Percentiles rank a stretch among this genome's conserved stretches.
phyloP scores from a whole-genome alignment of 768 basidiomycete species.

The Leccinum imitatum region DNA sequence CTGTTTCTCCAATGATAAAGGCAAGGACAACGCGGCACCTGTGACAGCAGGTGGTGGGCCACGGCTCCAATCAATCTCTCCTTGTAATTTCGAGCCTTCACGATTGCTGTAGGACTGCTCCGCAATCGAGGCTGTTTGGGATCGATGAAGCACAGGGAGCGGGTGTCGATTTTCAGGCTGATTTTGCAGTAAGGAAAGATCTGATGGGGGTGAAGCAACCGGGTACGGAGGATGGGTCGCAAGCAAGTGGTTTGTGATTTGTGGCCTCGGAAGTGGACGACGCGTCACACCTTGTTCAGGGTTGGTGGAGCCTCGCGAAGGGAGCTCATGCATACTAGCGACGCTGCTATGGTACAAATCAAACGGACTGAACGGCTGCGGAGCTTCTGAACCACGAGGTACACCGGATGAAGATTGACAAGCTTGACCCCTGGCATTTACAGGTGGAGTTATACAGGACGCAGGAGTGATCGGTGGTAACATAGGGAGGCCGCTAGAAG shows the following conservation, averaged over 20 bases:
- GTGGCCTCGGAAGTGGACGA: conserved; percentile 8
- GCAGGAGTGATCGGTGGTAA: conserved; percentile 3
- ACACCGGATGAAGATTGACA: background rate
- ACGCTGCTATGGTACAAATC: conserved; percentile 22
- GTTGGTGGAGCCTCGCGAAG: background rate
- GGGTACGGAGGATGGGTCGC: background rate
- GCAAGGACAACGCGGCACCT: background rate
- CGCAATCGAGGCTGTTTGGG: background rate
- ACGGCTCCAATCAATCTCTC: background rate
- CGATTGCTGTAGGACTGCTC: background rate
- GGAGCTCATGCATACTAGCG: conserved; percentile 4
- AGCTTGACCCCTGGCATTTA: background rate
- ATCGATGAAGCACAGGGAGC: background rate
- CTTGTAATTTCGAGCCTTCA: background rate
- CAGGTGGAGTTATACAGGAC: background rate
- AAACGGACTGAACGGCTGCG: conserved; percentile 7
- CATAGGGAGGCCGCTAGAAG: conserved; percentile 6
- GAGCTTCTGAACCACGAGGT: background rate
- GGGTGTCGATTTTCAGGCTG: background rate
- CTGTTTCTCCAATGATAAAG: conserved; percentile 1
- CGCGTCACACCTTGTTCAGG: background rate
- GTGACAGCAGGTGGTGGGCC: background rate
- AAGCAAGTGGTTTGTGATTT: background rate
- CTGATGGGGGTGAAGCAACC: background rate
- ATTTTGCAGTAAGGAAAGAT: background rate